A percentile compares a stretch with the other conserved stretches of the same genome.
Evolutionary conservation across 2,329 filamentous ascomycete genomes (phyloP).

Genomic region (Biscogniauxia marginata): DNA sequence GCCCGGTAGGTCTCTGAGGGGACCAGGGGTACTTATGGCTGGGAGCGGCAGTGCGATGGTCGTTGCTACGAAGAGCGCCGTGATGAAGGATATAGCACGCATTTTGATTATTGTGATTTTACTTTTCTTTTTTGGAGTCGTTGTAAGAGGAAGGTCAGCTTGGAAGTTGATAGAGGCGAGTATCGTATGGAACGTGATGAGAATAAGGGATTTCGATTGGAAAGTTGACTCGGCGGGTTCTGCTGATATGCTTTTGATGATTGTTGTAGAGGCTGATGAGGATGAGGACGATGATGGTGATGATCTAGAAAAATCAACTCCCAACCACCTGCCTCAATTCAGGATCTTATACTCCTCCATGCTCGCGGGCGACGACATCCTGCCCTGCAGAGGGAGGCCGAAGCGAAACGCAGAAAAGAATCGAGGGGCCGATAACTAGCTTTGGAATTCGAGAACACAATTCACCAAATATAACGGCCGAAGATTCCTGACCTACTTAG

Average conservation of each 20-base stretch:
- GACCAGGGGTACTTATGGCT: conserved; percentile 7
- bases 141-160: neutral
- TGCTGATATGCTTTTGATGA: conserved; percentile 5
- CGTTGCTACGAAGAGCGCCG: conserved; percentile 10
- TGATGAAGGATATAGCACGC: conserved; percentile 19
- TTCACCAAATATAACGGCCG: conserved; percentile 18
- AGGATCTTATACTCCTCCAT: neutral
- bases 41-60: conserved; percentile 12
- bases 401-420: neutral
- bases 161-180: neutral
- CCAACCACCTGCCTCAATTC: conserved; percentile 1
- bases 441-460: conserved; percentile 7
- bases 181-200: neutral
- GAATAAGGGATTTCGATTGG: too few species aligned
- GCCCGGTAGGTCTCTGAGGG: conserved; percentile 6
- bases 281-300: conserved; percentile 7
- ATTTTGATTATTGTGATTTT: conserved; percentile 18
- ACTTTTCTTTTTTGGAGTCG: neutral
- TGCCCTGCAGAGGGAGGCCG: neutral
- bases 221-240: neutral
- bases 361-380: neutral
- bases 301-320: conserved; percentile 11
- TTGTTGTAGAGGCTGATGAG: neutral
- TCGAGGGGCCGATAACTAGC: neutral
- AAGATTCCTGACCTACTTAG: conserved; percentile 23